Percentiles rank a stretch among this genome's conserved stretches.
phyloP scores from a whole-genome alignment of 352 stramenopile species.

The Blastocystis sp. region DNA sequence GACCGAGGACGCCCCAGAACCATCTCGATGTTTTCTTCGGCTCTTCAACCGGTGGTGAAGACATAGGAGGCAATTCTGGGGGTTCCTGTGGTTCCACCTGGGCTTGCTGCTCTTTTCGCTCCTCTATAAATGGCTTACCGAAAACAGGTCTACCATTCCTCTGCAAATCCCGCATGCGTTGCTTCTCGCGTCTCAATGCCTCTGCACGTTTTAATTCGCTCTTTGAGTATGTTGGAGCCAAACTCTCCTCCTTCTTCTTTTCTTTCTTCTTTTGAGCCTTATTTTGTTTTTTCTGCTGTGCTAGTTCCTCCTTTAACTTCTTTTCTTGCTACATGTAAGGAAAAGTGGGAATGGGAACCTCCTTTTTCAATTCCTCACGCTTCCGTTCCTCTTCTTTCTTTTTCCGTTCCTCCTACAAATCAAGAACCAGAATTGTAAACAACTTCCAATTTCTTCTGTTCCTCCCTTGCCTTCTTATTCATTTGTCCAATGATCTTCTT shows the following conservation, averaged over 20 bases:
- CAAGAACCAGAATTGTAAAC: background rate
- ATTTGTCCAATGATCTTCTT: background rate
- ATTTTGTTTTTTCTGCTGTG: background rate
- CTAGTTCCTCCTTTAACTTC: background rate
- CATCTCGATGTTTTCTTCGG: background rate
- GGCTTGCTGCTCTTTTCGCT: background rate
- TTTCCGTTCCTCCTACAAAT: background rate
- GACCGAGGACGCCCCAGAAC: background rate
- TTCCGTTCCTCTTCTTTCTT: background rate
- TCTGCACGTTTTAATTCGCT: conserved; percentile 42
- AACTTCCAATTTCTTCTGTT: conserved; percentile 22
- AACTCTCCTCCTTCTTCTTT: background rate
- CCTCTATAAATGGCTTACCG: background rate
- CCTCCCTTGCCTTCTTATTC: background rate
- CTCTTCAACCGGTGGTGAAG: background rate
- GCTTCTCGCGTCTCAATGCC: background rate
- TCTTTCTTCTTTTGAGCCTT: background rate
- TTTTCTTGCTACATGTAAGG: background rate
- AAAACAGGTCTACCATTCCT: background rate
- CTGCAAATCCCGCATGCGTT: background rate
- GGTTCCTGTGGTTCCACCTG: background rate
- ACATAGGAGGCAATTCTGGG: background rate
- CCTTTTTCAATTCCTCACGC: background rate
- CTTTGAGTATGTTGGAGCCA: background rate
- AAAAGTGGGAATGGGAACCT: background rate